Percentiles rank a stretch among this genome's conserved stretches.
phyloP scores from a whole-genome alignment of 768 basidiomycete genomes.

The Hypsizygus marmoreus region DNA sequence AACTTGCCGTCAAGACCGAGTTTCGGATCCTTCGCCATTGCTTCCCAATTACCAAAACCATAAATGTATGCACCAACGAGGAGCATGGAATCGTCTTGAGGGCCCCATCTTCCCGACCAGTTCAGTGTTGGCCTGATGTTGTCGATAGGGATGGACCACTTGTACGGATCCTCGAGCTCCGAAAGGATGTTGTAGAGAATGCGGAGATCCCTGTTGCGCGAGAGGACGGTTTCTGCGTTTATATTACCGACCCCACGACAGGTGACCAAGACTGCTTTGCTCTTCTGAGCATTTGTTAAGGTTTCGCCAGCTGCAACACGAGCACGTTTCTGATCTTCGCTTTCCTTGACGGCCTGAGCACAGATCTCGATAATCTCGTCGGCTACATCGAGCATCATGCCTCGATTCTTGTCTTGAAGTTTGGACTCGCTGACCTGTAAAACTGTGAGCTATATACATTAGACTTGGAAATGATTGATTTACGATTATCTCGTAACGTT shows the following conservation, averaged over 20 bases:
- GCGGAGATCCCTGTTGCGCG: slow-evolving; percentile 84
- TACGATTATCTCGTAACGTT: slow-evolving; percentile 93
- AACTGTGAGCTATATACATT: slow-evolving; percentile 2
- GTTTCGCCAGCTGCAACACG: slow-evolving; percentile 84
- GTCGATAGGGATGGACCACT: slow-evolving; percentile 89
- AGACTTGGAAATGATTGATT: slow-evolving; percentile 27
- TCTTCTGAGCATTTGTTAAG: slow-evolving; percentile 90
- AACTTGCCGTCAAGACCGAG: slow-evolving; percentile 90
- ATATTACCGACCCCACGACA: slow-evolving; percentile 90
- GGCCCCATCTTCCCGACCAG: slow-evolving; percentile 96
- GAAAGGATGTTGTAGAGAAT: slow-evolving; percentile 83
- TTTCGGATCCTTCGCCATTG: slow-evolving; percentile 84
- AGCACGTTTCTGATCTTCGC: slow-evolving; percentile 76
- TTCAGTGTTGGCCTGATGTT: slow-evolving; percentile 92
- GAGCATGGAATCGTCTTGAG: slow-evolving; percentile 91
- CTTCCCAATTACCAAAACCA: slow-evolving; percentile 97
- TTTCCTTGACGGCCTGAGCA: slow-evolving; percentile 78
- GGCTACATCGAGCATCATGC: slow-evolving; percentile 85
- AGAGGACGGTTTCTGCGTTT: slow-evolving; percentile 96
- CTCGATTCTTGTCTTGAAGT: slow-evolving; percentile 90
- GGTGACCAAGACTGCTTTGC: slow-evolving; percentile 93
- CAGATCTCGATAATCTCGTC: slow-evolving; percentile 93
- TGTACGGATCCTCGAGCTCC: slow-evolving; percentile 69
- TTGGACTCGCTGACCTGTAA: slow-evolving; percentile 83
- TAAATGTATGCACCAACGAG: slow-evolving; percentile 91